Percentiles rank a stretch among this genome's conserved stretches.
Evolutionary conservation across 805 yeast species (phyloP).

Genomic region (Blastobotrys peoriensis): DNA sequence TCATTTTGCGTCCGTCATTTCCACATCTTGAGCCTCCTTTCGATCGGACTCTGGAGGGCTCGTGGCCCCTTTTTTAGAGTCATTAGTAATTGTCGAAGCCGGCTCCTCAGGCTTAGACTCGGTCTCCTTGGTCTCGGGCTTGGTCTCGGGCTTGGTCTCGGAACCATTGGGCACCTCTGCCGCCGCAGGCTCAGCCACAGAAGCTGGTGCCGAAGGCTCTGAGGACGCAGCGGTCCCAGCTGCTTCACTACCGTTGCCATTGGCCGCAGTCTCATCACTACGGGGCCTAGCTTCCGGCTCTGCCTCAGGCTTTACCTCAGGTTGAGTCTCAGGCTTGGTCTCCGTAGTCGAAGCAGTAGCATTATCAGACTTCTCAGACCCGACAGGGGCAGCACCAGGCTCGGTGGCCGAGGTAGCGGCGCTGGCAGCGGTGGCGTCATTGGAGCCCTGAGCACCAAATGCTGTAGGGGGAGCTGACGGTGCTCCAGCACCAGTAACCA

Average conservation of each 20-base stretch:
- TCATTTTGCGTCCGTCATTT: constrained; percentile 13
- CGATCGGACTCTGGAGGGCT: constrained; percentile 2
- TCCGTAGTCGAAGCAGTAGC: too few species aligned
- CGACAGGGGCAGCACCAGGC: too few species aligned
- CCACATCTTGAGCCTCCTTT: constrained; percentile 14
- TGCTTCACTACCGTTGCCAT: too few species aligned
- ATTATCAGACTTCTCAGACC: too few species aligned
- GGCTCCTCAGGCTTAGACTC: too few species aligned
- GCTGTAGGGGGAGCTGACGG: background rate
- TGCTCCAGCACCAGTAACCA: too few species aligned
- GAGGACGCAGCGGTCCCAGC: background rate
- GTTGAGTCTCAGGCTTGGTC: too few species aligned
- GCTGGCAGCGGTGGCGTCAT: constrained; percentile 5
- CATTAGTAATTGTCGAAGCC: background rate
- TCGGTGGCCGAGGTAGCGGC: constrained; percentile 1
- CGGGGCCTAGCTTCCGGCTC: background rate
- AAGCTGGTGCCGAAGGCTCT: background rate
- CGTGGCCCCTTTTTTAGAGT: background rate
- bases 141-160: too few species aligned
- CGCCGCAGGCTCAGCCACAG: background rate
- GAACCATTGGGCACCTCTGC: background rate
- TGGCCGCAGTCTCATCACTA: background rate
- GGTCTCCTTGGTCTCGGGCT: too few species aligned
- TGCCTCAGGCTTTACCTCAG: background rate
- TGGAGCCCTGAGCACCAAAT: constrained; percentile 1